Conservation (phyloP, 75 land plant species). For the Sequoiadendron giganteum region DNA sequence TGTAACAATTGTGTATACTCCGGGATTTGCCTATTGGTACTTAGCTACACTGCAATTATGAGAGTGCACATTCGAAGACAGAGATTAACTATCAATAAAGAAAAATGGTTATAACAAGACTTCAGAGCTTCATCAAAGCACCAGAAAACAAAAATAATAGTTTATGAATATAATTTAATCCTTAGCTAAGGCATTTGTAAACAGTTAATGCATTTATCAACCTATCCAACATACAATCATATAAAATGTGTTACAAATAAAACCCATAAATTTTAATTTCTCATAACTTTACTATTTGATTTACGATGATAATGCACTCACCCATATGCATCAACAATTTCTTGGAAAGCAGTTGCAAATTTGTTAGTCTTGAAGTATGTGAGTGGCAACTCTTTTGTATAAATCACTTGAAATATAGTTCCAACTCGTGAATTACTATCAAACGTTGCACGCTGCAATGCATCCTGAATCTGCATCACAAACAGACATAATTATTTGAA, state of each 20-base stretch:
- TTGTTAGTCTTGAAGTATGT: conserved; percentile 90
- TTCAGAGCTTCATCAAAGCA: background rate
- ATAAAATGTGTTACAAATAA: background rate
- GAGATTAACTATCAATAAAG: background rate
- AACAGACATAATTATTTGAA: background rate
- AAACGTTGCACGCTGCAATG: conserved; percentile 68
- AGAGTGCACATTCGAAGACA: background rate
- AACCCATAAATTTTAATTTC: background rate
- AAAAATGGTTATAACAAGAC: background rate
- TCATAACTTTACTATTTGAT: background rate
- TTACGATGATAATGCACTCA: conserved; percentile 28
- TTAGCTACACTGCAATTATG: conserved; percentile 74
- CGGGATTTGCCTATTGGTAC: conserved; percentile 96
- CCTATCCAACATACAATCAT: background rate
- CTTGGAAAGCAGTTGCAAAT: conserved; percentile 86
- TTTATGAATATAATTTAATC: background rate
- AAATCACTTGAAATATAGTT: conserved; percentile 79
- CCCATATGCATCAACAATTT: conserved; percentile 99
- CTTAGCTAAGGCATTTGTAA: background rate
- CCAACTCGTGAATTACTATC: conserved; percentile 97
- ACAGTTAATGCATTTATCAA: background rate
- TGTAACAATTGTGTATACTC: conserved; percentile 83
- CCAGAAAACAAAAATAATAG: background rate
- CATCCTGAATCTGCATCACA: conserved; percentile 80
- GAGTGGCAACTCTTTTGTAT: conserved; percentile 80